Evolutionary conservation across 129 eudicot genomes (phyloP), one percentile per base, ranked within the genome.

Genomic region (Calendula officinalis): DNA sequence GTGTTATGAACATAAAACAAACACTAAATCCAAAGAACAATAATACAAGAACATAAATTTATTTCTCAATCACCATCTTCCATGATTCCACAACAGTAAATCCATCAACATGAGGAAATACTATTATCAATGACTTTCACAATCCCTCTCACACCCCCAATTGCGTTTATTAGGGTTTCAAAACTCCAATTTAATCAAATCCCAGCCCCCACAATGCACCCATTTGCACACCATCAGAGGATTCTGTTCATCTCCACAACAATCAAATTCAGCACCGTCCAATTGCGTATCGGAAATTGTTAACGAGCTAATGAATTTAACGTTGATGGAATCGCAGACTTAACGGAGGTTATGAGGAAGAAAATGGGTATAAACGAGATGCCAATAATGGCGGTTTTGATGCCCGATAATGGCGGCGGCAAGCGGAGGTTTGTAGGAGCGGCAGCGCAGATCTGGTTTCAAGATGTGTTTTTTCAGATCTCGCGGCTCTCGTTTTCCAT

Each of bases 381-480:
- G 89, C 97, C 97, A n/a, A 56, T 71, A 37, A 87, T 90, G 86
- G 87, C 79, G 37, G 73, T 83, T 46, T 86, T 90, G 97, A 90
- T 90, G 97, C 97, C 97, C 0, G 96, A n/a, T n/a, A n/a, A n/a
- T n/a, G n/a, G n/a, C n/a, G n/a, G n/a, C n/a, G n/a, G n/a, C n/a
- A n/a, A n/a, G n/a, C n/a, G n/a, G n/a, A n/a, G n/a, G n/a, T n/a
- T n/a, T n/a, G n/a, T n/a, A n/a, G n/a, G n/a, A n/a, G n/a, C n/a
- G n/a, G n/a, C n/a, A n/a, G n/a, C n/a, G n/a, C n/a, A n/a, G n/a
- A n/a, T n/a, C n/a, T n/a, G n/a, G n/a, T n/a, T n/a, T n/a, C n/a
- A n/a, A n/a, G n/a, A n/a, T n/a, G n/a, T n/a, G n/a, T n/a, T n/a
- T n/a, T n/a, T n/a, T n/a, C n/a, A n/a, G n/a, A n/a, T n/a, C n/a